Evolutionary conservation across 352 stramenopile genomes (phyloP).

Genomic region (Pythium folliculosum): DNA sequence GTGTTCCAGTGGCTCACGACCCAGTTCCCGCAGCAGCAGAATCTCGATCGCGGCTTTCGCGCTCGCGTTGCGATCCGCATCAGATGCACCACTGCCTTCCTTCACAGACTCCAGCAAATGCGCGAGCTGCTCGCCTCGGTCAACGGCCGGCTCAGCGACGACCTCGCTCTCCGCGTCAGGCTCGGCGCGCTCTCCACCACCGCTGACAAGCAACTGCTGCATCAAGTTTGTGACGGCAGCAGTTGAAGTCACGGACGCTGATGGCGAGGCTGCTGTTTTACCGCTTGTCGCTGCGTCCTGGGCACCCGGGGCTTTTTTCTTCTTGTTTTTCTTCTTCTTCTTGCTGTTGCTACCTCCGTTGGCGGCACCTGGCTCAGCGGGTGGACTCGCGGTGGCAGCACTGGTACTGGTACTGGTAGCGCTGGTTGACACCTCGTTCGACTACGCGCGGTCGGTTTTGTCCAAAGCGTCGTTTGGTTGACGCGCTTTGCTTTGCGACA

Average conservation of each 20-base stretch:
- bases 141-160: neutral
- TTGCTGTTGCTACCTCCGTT: constrained; percentile 1
- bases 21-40: no score
- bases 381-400: neutral
- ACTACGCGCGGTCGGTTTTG: neutral
- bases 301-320: neutral
- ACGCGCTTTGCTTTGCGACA: neutral
- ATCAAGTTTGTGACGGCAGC: neutral
- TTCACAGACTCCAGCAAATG: constrained; percentile 1
- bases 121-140: neutral
- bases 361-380: no score
- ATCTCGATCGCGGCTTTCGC: neutral
- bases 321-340: constrained; percentile 11
- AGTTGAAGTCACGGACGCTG: neutral
- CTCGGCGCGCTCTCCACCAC: neutral
- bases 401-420: neutral
- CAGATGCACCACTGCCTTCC: neutral
- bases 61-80: neutral
- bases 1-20: constrained; percentile 7
- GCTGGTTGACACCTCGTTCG: neutral
- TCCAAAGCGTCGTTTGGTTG: neutral
- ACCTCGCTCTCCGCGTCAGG: neutral
- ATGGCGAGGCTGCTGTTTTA: neutral
- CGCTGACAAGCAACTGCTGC: neutral
- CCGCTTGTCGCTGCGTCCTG: no score